Base-by-base conservation (phyloP, 768 basidiomycete genomes). In the Rhodotorula taiwanensis region DNA sequence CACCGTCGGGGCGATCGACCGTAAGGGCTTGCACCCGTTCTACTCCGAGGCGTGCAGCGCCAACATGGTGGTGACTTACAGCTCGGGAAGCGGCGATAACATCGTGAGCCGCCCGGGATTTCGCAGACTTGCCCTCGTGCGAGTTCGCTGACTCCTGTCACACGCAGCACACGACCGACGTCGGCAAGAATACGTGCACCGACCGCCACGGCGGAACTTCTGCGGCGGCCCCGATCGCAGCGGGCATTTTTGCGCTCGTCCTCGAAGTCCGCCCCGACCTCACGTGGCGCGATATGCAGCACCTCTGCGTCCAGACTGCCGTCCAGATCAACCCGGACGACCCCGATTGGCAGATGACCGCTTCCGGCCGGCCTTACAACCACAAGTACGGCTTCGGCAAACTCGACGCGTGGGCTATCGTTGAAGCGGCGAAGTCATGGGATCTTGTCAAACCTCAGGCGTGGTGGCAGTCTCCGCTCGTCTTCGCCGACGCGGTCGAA, bases 41-140 rank as follows among this genome's bases (percentile, higher is more conserved):
- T 98, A 99, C 72, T 97, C 94, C 7, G 95, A 99, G 76, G 78
- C 90, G n/a, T 99, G 95, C 72, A 86, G 94, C 10, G 95, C 95
- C 4, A 97, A 97, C 76, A 85, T 99, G 84, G 80, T 97, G 57
- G 94, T 94, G 10, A 89, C 94, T 1, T 95, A 93, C 66, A 92
- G 89, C 62, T 98, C 94, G 13, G 95, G 95, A 13, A 85, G 87
- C 68, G 91, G 93, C 13, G 86, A 89, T 72, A 85, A 86, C 67
- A 99, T 99, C 62, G 93, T 98, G 64, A 71, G 89, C 81, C 31
- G 0, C 23, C 28, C 36, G 20, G 33, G 23, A 27, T 36, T 33
- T 25, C 18, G 27, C 47, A 11, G 10, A 5, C 30, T 33, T 48
- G n/a, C n/a, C 8, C 27, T 15, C 8, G 30, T 13, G 7, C 11